These are phyloP conservation scores for Mycena sanguinolenta DNA, from an alignment of 768 basidiomycete genomes.

Conservation along the genomic window DNA sequence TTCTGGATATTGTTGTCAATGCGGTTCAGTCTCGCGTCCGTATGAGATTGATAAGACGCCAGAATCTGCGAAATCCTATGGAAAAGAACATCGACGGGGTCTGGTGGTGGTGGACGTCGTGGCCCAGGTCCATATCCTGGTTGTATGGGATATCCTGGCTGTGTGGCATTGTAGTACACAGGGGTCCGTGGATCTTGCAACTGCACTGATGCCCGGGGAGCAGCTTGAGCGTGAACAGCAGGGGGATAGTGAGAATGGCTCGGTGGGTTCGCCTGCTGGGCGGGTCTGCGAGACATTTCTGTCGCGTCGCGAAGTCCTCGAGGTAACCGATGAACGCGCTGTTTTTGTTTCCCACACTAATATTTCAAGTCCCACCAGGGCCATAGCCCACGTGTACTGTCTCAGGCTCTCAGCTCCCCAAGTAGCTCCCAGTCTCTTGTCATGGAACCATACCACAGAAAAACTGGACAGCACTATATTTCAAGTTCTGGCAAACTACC, in stretches of 20 bases:
- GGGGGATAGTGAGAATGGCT: not conserved
- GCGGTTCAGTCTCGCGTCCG: conserved; percentile 24
- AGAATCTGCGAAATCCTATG: conserved; percentile 4
- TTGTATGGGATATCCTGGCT: not conserved
- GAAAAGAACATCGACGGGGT: not conserved
- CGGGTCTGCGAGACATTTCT: not conserved
- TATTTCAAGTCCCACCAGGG: too few relatives aligned
- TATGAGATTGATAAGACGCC: not conserved
- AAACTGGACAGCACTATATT: too few relatives aligned
- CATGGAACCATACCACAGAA: too few relatives aligned
- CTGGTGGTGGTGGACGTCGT: not conserved
- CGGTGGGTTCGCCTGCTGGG: not conserved
- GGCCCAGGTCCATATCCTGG: not conserved
- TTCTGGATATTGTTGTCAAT: conserved; percentile 23
- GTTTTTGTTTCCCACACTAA: too few relatives aligned
- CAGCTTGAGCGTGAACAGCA: not conserved
- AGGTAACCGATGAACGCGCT: too few relatives aligned
- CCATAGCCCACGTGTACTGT: too few relatives aligned
- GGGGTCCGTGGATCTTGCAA: not conserved
- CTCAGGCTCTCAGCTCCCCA: too few relatives aligned
- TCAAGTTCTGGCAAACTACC: too few relatives aligned
- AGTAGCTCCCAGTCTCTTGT: too few relatives aligned
- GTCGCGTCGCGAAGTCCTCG: not conserved
- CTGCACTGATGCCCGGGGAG: too few relatives aligned
- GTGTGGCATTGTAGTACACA: not conserved